These are phyloP conservation scores for Colletotrichum karsti DNA, from an alignment of 2,329 filamentous ascomycete genomes.

Conservation along the genomic window DNA sequence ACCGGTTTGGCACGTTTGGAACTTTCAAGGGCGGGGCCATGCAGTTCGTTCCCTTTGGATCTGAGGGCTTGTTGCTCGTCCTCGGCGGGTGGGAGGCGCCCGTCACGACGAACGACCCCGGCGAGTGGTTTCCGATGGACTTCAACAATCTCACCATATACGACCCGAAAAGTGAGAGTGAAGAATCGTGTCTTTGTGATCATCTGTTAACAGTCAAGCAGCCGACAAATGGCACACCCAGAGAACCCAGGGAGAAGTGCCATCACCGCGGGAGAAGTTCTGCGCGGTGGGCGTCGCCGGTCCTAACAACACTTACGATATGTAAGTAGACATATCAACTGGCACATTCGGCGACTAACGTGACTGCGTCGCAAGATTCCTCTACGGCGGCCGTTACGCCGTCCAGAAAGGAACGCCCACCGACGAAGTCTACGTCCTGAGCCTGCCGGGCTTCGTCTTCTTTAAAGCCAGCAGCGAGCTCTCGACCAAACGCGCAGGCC, in stretches of 20 bases:
- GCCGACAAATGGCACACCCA: slow-evolving; percentile 41
- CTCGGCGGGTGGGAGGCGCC: slow-evolving; percentile 39
- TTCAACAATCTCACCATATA: slow-evolving; percentile 41
- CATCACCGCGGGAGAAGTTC: slow-evolving; percentile 37
- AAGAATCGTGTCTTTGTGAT: neutral
- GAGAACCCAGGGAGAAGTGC: slow-evolving; percentile 38
- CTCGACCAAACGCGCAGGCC: slow-evolving; percentile 37
- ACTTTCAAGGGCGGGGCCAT: slow-evolving; percentile 39
- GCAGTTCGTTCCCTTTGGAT: slow-evolving; percentile 42
- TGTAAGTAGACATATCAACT: slow-evolving; percentile 33
- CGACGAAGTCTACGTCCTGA: slow-evolving; percentile 44
- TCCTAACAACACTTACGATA: slow-evolving; percentile 44
- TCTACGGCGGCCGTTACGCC: slow-evolving; percentile 43
- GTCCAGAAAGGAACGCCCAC: slow-evolving; percentile 31
- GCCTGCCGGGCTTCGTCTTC: slow-evolving; percentile 47
- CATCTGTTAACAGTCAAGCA: neutral
- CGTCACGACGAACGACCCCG: slow-evolving; percentile 32
- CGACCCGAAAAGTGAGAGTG: slow-evolving; percentile 36
- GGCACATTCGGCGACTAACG: neutral
- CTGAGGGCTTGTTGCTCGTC: slow-evolving; percentile 41
- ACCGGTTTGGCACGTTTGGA: slow-evolving; percentile 32
- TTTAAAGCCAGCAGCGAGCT: slow-evolving; percentile 36
- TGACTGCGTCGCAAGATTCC: slow-evolving; percentile 35
- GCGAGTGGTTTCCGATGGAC: slow-evolving; percentile 28
- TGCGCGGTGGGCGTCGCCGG: slow-evolving; percentile 44